Evolutionary conservation across 345 rosid species (phyloP), one percentile per base, ranked within the genome.

Genomic region (Bruguiera parviflora): DNA sequence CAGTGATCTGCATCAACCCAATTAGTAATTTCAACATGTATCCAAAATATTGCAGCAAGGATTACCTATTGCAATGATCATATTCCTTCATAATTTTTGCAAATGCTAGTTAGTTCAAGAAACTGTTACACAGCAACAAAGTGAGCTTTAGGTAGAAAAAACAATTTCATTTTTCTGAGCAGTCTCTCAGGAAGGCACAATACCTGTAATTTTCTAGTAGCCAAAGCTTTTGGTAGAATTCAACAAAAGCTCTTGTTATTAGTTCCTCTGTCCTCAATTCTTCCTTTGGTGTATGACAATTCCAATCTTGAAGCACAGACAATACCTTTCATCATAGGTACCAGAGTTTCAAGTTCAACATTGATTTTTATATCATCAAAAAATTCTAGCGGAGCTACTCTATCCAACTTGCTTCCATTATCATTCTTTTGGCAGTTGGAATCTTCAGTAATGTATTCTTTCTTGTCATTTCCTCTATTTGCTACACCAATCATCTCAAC

Each of bases 61-160:
- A 24, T 55, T 11, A 28, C n/a, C n/a, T 4, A 19, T 20, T 61
- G n/a, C 32, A 71, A 43, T 92, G 88, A 69, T 88, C 95, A 70
- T 92, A 88, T 78, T 90, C 90, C 84, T 92, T 92, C 88, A 90
- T 78, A 68, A 90, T 88, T 81, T 90, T 89, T 70, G 90, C 87
- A 61, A 88, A 81, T 0, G 96, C 96, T 75, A 88, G 61, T 52
- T 82, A 85, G 73, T 90, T 92, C 82, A 87, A 68, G 72, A 88
- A 92, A 67, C 98, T 90, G 73, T 71, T n/a, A 57, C 25, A 33
- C 27, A 49, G 6, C 15, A 16, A 21, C 19, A 31, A 9, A 60
- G 5, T 56, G 6, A 61, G 8, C 25, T 18, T 29, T 9, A 2
- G 3, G 3, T 59, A 57, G 15, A 65, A 66, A 43, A 1, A 32